Conservation (phyloP, 371 early-diverging fungal species). For the Apophysomyces ossiformis region DNA sequence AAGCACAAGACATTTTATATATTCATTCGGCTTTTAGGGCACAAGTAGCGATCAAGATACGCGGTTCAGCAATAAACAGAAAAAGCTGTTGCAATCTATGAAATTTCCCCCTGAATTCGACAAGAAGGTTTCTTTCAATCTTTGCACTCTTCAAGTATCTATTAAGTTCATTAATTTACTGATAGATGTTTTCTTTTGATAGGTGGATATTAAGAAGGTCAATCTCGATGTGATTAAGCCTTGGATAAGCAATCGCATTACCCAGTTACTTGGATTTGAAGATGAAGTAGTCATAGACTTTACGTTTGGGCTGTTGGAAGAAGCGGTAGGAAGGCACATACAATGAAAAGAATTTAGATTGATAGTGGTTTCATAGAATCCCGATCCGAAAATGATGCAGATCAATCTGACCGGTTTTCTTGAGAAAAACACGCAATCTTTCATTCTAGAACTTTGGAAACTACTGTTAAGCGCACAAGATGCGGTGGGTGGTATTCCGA, state of each 20-base stretch:
- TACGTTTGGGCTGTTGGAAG: slow-evolving; percentile 82
- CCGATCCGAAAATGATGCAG: slow-evolving; percentile 91
- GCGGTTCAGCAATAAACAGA: slow-evolving; percentile 88
- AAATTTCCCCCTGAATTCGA: slow-evolving; percentile 83
- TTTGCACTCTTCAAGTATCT: too few species aligned
- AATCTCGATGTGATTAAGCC: slow-evolving; percentile 85
- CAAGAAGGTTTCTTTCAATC: slow-evolving; percentile 68
- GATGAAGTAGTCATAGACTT: slow-evolving; percentile 93
- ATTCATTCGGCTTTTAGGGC: slow-evolving; percentile 49
- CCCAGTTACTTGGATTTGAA: slow-evolving; percentile 85
- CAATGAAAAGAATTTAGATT: background rate
- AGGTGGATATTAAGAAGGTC: slow-evolving; percentile 91
- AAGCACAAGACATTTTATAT: slow-evolving; percentile 2
- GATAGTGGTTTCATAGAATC: slow-evolving; percentile 42
- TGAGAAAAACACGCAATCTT: slow-evolving; percentile 78
- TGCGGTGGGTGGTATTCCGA: slow-evolving; percentile 85
- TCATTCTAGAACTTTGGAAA: slow-evolving; percentile 90
- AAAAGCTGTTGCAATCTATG: slow-evolving; percentile 82
- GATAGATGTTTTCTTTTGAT: slow-evolving; percentile 15
- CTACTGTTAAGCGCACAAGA: slow-evolving; percentile 89
- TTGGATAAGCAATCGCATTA: slow-evolving; percentile 85
- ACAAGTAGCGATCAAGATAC: slow-evolving; percentile 86
- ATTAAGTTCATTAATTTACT: background rate
- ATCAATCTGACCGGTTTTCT: slow-evolving; percentile 96
- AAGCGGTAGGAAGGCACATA: slow-evolving; percentile 51